phyloP scores from a whole-genome alignment of 441 rosid genomes.

The Populus hybrid region DNA sequence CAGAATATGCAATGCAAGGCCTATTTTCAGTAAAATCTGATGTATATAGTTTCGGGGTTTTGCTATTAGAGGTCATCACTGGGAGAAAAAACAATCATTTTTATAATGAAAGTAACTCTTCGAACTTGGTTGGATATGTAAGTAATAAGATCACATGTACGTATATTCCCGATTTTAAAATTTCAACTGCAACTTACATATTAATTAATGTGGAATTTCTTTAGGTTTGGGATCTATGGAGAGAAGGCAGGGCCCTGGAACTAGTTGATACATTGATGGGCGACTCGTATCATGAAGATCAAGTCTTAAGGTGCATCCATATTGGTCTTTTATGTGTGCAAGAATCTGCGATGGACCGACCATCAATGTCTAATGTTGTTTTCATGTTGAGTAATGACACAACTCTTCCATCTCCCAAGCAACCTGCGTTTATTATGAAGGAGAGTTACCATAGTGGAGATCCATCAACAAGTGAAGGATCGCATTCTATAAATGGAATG shows the following conservation, averaged over 20 bases:
- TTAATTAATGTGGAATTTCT: not conserved
- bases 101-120: slow-evolving; percentile 11
- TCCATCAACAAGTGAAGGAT: no score
- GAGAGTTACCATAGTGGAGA: no score
- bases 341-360: slow-evolving; percentile 27
- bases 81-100: slow-evolving; percentile 54
- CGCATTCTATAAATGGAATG: no score
- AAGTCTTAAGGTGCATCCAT: slow-evolving; percentile 31
- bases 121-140: slow-evolving; percentile 41
- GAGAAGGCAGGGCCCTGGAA: slow-evolving; percentile 20
- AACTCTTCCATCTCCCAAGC: not conserved
- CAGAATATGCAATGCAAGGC: slow-evolving; percentile 67
- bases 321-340: slow-evolving; percentile 39
- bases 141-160: slow-evolving; percentile 19
- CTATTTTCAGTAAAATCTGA: slow-evolving; percentile 54
- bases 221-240: slow-evolving; percentile 36
- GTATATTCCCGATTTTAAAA: no score
- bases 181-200: not conserved
- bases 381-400: slow-evolving; percentile 26
- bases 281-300: not conserved
- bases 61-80: slow-evolving; percentile 50
- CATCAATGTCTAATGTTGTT: slow-evolving; percentile 27
- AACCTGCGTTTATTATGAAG: no score
- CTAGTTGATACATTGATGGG: slow-evolving; percentile 19
- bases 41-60: slow-evolving; percentile 56